A percentile compares a stretch with the other conserved stretches of the same genome.
Evolutionary conservation across 345 rosid genomes (phyloP).

Genomic region (Brassica juncea): DNA sequence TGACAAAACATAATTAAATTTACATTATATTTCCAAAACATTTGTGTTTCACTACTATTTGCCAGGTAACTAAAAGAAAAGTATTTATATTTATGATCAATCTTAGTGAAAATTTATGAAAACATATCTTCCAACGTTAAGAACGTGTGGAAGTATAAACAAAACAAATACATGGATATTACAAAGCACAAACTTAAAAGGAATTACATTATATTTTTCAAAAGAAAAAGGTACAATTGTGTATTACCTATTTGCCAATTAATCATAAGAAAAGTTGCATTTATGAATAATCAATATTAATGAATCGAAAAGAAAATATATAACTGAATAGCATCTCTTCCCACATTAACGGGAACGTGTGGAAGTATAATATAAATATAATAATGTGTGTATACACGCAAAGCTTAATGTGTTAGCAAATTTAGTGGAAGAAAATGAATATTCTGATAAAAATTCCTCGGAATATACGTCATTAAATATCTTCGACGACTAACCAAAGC

Average conservation of each 20-base stretch:
- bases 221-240: too few relatives aligned
- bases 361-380: background rate
- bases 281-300: background rate
- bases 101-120: background rate
- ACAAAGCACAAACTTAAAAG: too few relatives aligned
- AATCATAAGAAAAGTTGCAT: background rate
- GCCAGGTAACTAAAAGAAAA: background rate
- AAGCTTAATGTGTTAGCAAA: background rate
- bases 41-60: background rate
- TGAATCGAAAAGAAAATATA: background rate
- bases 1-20: background rate
- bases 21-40: background rate
- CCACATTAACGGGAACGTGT: background rate
- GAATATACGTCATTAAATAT: background rate
- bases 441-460: conserved; percentile 18
- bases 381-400: too few relatives aligned
- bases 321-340: background rate
- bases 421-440: conserved; percentile 14
- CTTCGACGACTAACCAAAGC: conserved; percentile 13
- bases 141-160: background rate
- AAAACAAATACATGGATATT: too few relatives aligned
- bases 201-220: too few relatives aligned
- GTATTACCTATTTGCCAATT: background rate
- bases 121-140: background rate
- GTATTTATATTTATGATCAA: too few relatives aligned